Evolutionary conservation across 140 eudicot genomes (phyloP), one percentile per base, ranked within the genome.

Genomic region (Ambrosia hybrid): DNA sequence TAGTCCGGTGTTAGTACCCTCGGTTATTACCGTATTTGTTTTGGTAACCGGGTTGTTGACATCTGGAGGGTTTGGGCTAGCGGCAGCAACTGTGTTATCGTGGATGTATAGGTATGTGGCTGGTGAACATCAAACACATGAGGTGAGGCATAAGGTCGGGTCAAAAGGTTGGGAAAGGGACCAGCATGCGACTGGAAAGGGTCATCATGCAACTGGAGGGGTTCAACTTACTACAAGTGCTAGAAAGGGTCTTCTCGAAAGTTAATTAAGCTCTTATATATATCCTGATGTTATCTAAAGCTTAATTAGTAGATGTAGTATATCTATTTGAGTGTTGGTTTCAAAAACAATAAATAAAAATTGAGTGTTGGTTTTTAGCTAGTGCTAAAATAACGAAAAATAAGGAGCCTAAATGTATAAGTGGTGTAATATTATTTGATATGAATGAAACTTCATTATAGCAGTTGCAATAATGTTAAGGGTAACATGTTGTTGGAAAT

Each of bases 1-100:
- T 76, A 87, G 93, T 70, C 93, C 93, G 4, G 89, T 87, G 48
- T 66, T 87, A 2, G 84, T 84, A 0, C 89, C 89, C 2, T 87
- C 85, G 5, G 82, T 78, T 1, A 67, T 84, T 5, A 57, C 87
- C 12, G 61, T 72, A 6, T 66, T 73, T 55, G 17, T 81, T 5
- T 30, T 84, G 6, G 62, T 38, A 10, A 21, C 75, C 0, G 93
- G 89, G 37, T 84, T 87, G 33, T 11, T 82, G 71, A 79, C 82
- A 3, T 79, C 87, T 0, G 93, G 93, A 10, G 93, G 82, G 30
- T 79, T 87, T 12, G 93, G 89, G 16, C 78, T 84, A 64, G 89
- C 93, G 26, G 90, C 81, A 1, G 14, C 81, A 9, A 75, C 75
- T 69, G 81, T 81, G 56, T 13, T 87, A 33, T 39, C 85, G 71